Evolutionary conservation across 2,329 filamentous ascomycete species (phyloP).

Genomic region (Parascedosporium putredinis): DNA sequence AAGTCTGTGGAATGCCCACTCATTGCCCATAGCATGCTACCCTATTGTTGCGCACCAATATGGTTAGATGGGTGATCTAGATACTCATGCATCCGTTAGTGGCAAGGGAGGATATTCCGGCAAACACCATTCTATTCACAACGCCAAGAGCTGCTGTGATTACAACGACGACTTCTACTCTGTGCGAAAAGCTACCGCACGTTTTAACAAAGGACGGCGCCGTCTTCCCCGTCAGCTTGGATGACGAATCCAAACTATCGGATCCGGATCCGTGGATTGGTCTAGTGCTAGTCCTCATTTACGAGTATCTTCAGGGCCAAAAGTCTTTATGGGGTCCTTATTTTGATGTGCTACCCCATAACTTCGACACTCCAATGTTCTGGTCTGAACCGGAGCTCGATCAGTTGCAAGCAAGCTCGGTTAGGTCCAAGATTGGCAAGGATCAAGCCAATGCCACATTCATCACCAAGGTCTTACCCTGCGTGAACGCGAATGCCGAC

Average conservation of each 20-base stretch:
- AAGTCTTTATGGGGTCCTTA: conserved; percentile 68
- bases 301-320: conserved; percentile 53
- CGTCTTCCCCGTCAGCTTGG: conserved; percentile 21
- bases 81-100: conserved; percentile 36
- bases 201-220: conserved; percentile 33
- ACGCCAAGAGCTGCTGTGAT: conserved; percentile 66
- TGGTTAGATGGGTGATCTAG: neutral
- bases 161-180: conserved; percentile 59
- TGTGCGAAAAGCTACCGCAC: conserved; percentile 46
- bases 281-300: conserved; percentile 69
- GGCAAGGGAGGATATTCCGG: conserved; percentile 55
- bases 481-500: conserved; percentile 32
- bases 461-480: conserved; percentile 38
- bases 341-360: conserved; percentile 58
- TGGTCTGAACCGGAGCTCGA: conserved; percentile 63
- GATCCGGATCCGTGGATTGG: conserved; percentile 43
- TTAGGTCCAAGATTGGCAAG: conserved; percentile 68
- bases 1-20: conserved; percentile 13
- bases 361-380: conserved; percentile 84
- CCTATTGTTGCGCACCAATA: conserved; percentile 2
- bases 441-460: conserved; percentile 62
- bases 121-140: conserved; percentile 70
- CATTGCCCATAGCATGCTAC: neutral
- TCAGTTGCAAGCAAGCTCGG: conserved; percentile 65
- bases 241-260: conserved; percentile 23